Percentiles rank a stretch among this genome's conserved stretches.
phyloP scores from a whole-genome alignment of 345 rosid species.

The Melastoma malabathricum region DNA sequence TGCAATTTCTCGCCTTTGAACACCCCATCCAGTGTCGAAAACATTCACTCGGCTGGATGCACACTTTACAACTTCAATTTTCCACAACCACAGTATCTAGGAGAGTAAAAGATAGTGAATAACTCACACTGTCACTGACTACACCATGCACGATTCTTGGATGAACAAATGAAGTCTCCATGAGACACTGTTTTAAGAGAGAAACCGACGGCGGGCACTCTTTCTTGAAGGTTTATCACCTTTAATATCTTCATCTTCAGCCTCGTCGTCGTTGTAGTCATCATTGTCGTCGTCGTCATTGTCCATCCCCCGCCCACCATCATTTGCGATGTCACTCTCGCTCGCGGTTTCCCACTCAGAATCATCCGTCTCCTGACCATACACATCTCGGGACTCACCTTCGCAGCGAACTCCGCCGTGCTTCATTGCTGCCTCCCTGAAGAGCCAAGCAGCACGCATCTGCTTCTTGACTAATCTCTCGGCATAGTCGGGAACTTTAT shows the following conservation, averaged over 20 bases:
- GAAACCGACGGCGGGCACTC: slow-evolving; percentile 19
- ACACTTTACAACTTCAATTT: no score
- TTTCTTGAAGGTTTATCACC: slow-evolving; percentile 38
- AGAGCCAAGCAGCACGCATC: slow-evolving; percentile 98
- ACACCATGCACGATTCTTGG: no score
- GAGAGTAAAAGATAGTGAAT: no score
- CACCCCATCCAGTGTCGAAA: no score
- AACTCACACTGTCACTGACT: no score
- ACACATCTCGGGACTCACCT: slow-evolving; percentile 49
- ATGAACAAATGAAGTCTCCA: no score
- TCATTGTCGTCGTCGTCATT: slow-evolving; percentile 55
- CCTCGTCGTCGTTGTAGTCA: slow-evolving; percentile 53
- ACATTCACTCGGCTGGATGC: no score
- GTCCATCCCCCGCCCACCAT: slow-evolving; percentile 62
- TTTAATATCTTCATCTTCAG: slow-evolving; percentile 37
- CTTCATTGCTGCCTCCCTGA: slow-evolving; percentile 83
- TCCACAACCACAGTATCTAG: no score
- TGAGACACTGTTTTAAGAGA: neutral
- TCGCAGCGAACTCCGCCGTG: slow-evolving; percentile 78
- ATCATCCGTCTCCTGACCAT: slow-evolving; percentile 69
- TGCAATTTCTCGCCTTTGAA: no score
- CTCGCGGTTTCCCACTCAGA: slow-evolving; percentile 99
- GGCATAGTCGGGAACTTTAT: slow-evolving; percentile 97
- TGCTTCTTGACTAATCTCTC: slow-evolving; percentile 94
- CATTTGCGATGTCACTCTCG: slow-evolving; percentile 88